Percentiles rank a stretch among this genome's conserved stretches.
phyloP scores from a whole-genome alignment of 441 rosid genomes.

The Raphanus hybrid region DNA sequence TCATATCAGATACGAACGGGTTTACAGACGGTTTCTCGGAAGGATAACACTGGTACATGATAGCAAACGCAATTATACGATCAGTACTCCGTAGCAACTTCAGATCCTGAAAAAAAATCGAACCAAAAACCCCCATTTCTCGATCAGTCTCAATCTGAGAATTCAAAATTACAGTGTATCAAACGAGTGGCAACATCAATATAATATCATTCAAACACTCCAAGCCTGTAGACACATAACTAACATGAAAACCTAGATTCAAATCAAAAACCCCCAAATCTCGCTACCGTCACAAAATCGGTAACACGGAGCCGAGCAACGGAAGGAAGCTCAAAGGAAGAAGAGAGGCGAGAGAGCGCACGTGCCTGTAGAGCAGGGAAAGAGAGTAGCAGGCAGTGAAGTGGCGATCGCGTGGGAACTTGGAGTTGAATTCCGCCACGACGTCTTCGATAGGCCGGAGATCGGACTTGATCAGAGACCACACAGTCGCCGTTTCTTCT shows the following conservation, averaged over 20 bases:
- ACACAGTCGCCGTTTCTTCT: constrained; percentile 49
- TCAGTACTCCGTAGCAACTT: constrained; percentile 56
- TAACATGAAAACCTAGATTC: constrained; percentile 34
- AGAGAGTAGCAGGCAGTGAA: constrained; percentile 68
- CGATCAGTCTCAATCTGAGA: too few species aligned
- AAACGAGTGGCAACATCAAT: neutral
- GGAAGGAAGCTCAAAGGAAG: neutral
- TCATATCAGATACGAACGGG: constrained; percentile 63
- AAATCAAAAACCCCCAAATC: constrained; percentile 2
- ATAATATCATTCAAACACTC: neutral
- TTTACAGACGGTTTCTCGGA: constrained; percentile 58
- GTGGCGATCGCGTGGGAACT: constrained; percentile 52
- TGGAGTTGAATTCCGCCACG: constrained; percentile 65
- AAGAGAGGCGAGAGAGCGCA: neutral
- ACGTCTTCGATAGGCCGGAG: constrained; percentile 63
- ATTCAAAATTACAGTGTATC: neutral
- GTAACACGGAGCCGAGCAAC: constrained; percentile 1
- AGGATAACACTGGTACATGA: constrained; percentile 67
- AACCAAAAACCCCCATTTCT: constrained; percentile 17
- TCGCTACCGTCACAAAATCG: neutral
- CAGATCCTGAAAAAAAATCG: constrained; percentile 58
- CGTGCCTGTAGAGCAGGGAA: constrained; percentile 63
- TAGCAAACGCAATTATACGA: constrained; percentile 73
- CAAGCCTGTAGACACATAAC: neutral
- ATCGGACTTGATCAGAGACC: constrained; percentile 60